Conservation (phyloP, 768 basidiomycete genomes). For the Lentinula sp. region DNA sequence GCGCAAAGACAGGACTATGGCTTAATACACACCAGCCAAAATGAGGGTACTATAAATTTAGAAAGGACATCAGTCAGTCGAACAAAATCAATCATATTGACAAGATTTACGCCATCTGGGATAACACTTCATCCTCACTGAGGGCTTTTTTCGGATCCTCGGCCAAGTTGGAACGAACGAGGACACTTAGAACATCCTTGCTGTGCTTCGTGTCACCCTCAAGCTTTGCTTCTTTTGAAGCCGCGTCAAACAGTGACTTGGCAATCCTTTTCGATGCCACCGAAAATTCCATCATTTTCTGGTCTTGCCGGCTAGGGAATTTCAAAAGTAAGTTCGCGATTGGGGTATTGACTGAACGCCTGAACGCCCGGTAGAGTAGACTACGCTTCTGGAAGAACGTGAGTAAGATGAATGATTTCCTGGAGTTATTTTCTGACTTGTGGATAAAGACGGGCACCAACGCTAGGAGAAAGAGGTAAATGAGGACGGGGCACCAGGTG, state of each 20-base stretch:
- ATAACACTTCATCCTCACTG: constrained; percentile 23
- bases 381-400: not conserved
- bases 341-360: not conserved
- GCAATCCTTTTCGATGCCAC: not conserved
- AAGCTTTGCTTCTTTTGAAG: not conserved
- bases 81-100: constrained; percentile 11
- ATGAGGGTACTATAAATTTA: constrained; percentile 27
- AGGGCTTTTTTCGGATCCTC: constrained; percentile 20
- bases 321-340: not conserved
- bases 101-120: constrained; percentile 15
- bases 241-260: not conserved
- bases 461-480: not conserved
- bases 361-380: not conserved
- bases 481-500: not conserved
- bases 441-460: not conserved
- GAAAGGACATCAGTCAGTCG: not conserved
- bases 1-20: not conserved
- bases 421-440: not conserved
- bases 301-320: not conserved
- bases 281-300: not conserved
- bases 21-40: constrained; percentile 20
- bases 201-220: not conserved
- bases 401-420: not conserved
- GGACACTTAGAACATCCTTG: constrained; percentile 27
- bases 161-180: constrained; percentile 23